Conservation (phyloP, 768 basidiomycete species). For the Lactarius akahatsu region DNA sequence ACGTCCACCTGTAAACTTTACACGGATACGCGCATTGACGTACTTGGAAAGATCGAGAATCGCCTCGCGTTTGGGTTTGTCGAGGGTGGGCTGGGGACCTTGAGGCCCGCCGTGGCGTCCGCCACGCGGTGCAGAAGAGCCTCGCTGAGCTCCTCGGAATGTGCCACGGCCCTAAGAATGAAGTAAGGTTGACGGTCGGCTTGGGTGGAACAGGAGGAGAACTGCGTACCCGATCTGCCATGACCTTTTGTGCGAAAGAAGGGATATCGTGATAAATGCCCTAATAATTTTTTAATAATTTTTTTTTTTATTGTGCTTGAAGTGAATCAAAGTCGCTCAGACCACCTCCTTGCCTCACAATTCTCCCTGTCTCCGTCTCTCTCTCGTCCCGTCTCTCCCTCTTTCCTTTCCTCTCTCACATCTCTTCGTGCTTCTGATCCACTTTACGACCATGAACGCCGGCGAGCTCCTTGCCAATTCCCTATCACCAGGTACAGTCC, state of each 20-base stretch:
- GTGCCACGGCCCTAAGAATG: conserved; percentile 61
- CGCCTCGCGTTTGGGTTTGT: conserved; percentile 88
- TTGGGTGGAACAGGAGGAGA: background rate
- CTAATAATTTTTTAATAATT: background rate
- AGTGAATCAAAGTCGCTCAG: background rate
- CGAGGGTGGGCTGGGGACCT: conserved; percentile 50
- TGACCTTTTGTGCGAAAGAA: conserved; percentile 31
- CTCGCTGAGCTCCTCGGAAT: conserved; percentile 46
- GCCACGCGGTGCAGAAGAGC: conserved; percentile 36
- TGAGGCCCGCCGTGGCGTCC: conserved; percentile 52
- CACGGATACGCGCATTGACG: conserved; percentile 85
- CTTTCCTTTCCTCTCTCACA: conserved; percentile 19
- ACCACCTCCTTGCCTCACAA: background rate
- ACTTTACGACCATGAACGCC: conserved; percentile 73
- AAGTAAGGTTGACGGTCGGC: conserved; percentile 32
- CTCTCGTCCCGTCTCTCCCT: background rate
- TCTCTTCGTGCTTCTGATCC: conserved; percentile 5
- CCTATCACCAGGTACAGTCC: conserved; percentile 76
- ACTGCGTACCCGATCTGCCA: conserved; percentile 62
- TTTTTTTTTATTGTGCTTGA: background rate
- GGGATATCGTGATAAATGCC: background rate
- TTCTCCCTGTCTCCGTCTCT: conserved; percentile 1
- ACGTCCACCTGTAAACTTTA: conserved; percentile 97
- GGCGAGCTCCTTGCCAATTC: conserved; percentile 89
- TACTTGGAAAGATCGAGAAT: conserved; percentile 96